Conservation (phyloP, 331 rosid species). For the Ulmus americana region DNA sequence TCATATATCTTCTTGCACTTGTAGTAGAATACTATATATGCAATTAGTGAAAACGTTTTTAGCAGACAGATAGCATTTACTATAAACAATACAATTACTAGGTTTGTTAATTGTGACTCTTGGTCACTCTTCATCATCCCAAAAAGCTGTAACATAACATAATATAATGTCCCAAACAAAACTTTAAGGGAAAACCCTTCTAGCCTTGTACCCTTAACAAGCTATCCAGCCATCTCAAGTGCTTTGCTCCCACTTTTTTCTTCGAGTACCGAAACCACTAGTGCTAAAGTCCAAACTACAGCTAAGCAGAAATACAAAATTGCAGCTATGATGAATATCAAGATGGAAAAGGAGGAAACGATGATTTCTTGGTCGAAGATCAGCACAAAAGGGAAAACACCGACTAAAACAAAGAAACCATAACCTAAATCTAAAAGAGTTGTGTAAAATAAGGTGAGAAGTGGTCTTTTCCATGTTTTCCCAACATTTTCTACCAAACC, state of each 20-base stretch:
- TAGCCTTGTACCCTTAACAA: conserved; percentile 19
- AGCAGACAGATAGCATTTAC: background rate
- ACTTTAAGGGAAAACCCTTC: conserved; percentile 25
- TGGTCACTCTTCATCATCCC: background rate
- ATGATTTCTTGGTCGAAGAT: background rate
- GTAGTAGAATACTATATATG: conserved; percentile 23
- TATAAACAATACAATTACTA: background rate
- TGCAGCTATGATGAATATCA: background rate
- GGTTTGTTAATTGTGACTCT: background rate
- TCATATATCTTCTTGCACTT: conserved; percentile 24
- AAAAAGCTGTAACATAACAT: background rate
- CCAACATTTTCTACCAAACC: conserved; percentile 9
- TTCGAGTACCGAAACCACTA: conserved; percentile 25
- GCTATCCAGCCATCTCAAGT: conserved; percentile 28
- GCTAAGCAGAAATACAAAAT: conserved; percentile 7
- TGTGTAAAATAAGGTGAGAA: conserved; percentile 23
- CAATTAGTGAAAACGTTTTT: conserved; percentile 10
- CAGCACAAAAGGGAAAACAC: background rate
- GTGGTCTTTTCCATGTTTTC: conserved; percentile 17
- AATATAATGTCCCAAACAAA: background rate
- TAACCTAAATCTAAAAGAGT: conserved; percentile 18
- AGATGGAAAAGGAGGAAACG: background rate
- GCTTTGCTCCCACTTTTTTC: conserved; percentile 25
- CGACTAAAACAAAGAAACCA: background rate
- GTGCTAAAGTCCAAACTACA: conserved; percentile 24